Percentiles rank a stretch among this genome's conserved stretches.
phyloP scores from a whole-genome alignment of 352 stramenopile genomes.

The Globisporangium uncinulatum region DNA sequence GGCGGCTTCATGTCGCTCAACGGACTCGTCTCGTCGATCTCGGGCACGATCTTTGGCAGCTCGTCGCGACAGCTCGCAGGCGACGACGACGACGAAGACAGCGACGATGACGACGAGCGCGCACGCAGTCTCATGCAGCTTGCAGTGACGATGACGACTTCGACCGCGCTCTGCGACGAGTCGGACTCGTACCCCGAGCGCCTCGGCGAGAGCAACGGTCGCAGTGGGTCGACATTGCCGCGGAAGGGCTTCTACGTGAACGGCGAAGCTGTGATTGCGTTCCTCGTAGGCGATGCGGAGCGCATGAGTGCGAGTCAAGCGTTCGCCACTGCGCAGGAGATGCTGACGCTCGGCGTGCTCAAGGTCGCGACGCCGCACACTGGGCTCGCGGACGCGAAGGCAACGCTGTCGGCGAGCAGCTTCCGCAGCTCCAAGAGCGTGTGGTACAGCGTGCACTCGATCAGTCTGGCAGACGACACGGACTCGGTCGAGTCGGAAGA shows the following conservation, averaged over 20 bases:
- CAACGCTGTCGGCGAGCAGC: constrained; percentile 19
- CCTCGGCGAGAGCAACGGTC: constrained; percentile 30
- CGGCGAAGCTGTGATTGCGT: constrained; percentile 67
- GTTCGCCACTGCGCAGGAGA: constrained; percentile 66
- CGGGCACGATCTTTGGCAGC: constrained; percentile 64
- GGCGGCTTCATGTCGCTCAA: constrained; percentile 78
- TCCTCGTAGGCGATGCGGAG: constrained; percentile 58
- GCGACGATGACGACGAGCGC: constrained; percentile 45
- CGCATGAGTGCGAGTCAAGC: constrained; percentile 54
- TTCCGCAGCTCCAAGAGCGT: constrained; percentile 77
- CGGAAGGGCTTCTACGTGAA: constrained; percentile 76
- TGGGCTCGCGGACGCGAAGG: constrained; percentile 11
- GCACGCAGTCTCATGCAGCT: constrained; percentile 53
- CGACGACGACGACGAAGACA: constrained; percentile 25
- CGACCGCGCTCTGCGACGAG: constrained; percentile 47
- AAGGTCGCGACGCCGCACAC: constrained; percentile 29
- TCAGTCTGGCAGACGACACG: constrained; percentile 64
- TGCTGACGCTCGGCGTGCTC: constrained; percentile 66
- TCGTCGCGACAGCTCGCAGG: constrained; percentile 42
- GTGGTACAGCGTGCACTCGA: constrained; percentile 79
- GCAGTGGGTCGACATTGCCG: constrained; percentile 18
- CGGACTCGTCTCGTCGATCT: constrained; percentile 76
- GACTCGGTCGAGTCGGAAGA: constrained; percentile 70
- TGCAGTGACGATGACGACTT: constrained; percentile 67
- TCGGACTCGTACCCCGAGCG: constrained; percentile 41